phyloP scores from a whole-genome alignment of 2,329 filamentous ascomycete species.

The Gyromitra esculenta region DNA sequence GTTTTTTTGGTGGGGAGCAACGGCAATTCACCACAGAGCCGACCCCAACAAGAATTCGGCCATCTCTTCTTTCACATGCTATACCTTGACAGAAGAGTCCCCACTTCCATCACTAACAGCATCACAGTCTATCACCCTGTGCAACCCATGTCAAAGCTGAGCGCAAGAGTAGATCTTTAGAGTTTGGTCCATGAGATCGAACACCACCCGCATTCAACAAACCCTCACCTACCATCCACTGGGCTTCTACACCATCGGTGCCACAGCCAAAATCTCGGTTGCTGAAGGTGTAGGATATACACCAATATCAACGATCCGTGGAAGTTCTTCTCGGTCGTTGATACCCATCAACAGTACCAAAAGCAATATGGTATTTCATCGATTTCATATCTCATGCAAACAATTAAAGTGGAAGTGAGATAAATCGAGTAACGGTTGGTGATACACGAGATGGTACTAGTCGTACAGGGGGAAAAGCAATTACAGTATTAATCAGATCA shows the following conservation, averaged over 20 bases:
- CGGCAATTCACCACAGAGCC: slow-evolving; percentile 6
- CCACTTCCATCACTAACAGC: background rate
- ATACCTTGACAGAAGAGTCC: background rate
- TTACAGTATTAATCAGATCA: background rate
- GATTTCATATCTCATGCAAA: too few species aligned
- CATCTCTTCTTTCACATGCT: slow-evolving; percentile 5
- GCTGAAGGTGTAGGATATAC: background rate
- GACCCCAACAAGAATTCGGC: slow-evolving; percentile 10
- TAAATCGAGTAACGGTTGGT: background rate
- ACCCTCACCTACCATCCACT: background rate
- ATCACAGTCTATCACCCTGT: background rate
- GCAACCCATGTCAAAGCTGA: background rate
- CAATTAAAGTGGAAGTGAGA: background rate
- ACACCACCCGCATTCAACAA: background rate
- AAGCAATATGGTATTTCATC: too few species aligned
- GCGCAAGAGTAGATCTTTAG: background rate
- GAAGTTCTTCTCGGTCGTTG: background rate
- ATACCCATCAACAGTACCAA: too few species aligned
- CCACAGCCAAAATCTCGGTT: background rate
- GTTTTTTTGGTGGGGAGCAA: slow-evolving; percentile 7
- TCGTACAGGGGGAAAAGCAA: background rate
- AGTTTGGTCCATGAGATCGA: background rate
- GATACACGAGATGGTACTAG: background rate
- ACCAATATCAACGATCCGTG: background rate
- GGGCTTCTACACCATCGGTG: background rate